These are phyloP conservation scores for Omphalotus guepiniiformis DNA, from an alignment of 768 basidiomycete genomes.

Conservation along the genomic window DNA sequence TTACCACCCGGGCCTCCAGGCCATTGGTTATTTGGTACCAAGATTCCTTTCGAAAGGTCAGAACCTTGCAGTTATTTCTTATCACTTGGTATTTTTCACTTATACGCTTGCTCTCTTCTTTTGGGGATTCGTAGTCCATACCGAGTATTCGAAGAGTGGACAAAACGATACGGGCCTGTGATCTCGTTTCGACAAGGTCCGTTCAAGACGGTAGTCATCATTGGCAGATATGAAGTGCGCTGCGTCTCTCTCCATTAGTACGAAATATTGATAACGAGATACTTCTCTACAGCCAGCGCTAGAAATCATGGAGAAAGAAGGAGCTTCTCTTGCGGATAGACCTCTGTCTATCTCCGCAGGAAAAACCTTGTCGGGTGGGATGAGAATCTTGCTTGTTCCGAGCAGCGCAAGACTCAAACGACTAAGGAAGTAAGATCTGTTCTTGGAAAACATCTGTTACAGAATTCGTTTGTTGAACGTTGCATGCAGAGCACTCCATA, in stretches of 20 bases:
- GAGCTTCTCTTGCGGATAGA: slow-evolving; percentile 48
- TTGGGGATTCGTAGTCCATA: slow-evolving; percentile 27
- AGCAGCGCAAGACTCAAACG: slow-evolving; percentile 57
- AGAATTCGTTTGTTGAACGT: background rate
- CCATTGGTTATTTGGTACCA: background rate
- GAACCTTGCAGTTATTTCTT: background rate
- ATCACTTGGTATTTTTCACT: slow-evolving; percentile 1
- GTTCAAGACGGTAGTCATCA: slow-evolving; percentile 38
- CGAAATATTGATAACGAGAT: background rate
- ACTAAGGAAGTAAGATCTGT: slow-evolving; percentile 43
- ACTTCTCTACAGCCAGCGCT: slow-evolving; percentile 42
- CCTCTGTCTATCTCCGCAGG: slow-evolving; percentile 55
- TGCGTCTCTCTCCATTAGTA: slow-evolving; percentile 15
- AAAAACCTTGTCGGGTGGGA: slow-evolving; percentile 53
- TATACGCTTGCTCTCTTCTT: slow-evolving; percentile 45
- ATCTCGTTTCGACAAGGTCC: slow-evolving; percentile 52
- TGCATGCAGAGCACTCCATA: slow-evolving; percentile 47
- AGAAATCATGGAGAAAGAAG: slow-evolving; percentile 64
- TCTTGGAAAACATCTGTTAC: background rate
- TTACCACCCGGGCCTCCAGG: background rate
- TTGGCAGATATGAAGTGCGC: slow-evolving; percentile 31
- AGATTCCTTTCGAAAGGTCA: slow-evolving; percentile 36
- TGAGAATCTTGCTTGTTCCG: slow-evolving; percentile 51
- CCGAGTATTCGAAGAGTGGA: slow-evolving; percentile 55
- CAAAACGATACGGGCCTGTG: slow-evolving; percentile 56